phyloP scores from a whole-genome alignment of 2,329 filamentous ascomycete genomes.

The Periconia macrospinosa region DNA sequence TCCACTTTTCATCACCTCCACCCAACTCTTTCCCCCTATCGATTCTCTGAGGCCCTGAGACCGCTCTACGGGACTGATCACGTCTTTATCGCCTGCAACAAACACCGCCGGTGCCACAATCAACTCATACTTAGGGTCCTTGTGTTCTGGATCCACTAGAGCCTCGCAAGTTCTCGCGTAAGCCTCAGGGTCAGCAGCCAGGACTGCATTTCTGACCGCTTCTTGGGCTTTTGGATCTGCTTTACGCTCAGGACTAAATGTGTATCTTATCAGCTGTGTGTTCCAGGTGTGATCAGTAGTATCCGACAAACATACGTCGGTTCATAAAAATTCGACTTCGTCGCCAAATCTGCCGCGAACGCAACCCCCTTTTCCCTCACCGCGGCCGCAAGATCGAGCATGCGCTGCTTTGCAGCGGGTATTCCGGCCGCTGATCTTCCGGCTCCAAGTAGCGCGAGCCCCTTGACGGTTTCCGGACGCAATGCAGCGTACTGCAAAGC shows the following conservation, averaged over 20 bases:
- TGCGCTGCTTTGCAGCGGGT: constrained; percentile 7
- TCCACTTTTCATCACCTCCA: constrained; percentile 5
- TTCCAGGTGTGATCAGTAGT: background rate
- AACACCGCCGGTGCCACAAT: constrained; percentile 5
- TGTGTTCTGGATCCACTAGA: constrained; percentile 5
- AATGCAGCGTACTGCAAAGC: constrained; percentile 5
- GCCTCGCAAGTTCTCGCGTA: constrained; percentile 14
- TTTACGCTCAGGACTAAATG: background rate
- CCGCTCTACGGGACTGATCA: constrained; percentile 1
- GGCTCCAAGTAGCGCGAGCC: constrained; percentile 3
- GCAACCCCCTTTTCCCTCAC: constrained; percentile 7
- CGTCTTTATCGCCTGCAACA: constrained; percentile 2
- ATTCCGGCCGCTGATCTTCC: constrained; percentile 8
- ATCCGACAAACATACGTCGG: background rate
- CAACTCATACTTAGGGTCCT: constrained; percentile 6
- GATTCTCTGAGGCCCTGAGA: background rate
- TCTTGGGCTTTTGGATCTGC: constrained; percentile 1
- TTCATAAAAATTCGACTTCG: constrained; percentile 7
- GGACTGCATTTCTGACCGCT: constrained; percentile 3
- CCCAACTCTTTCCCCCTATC: background rate
- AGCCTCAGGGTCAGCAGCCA: constrained; percentile 5
- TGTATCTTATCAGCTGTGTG: background rate
- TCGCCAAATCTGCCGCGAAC: constrained; percentile 4
- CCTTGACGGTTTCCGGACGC: background rate
- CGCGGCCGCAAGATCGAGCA: constrained; percentile 7